Base-by-base conservation (phyloP, 805 yeast genomes). In the Blastobotrys peoriensis region DNA sequence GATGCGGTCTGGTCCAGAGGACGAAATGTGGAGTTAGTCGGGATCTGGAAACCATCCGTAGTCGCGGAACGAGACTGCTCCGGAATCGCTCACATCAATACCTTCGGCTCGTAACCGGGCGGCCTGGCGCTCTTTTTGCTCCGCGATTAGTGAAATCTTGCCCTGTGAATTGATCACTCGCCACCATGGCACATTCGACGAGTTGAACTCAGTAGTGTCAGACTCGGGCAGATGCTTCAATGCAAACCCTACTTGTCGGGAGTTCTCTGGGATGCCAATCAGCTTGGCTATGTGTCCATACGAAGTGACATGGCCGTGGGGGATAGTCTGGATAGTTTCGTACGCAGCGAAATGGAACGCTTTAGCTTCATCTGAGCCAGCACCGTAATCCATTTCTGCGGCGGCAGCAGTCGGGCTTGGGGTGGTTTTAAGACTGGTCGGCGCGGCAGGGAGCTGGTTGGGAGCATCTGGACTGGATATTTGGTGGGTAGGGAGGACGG, bases 201-300 rank as follows among this genome's bases (percentile, higher is more conserved):
- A 41, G 43, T 64, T 62, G 51, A 62, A 63, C 27, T 52, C 54
- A 4, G 46, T 48, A 17, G 38, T 33, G 10, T 39, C 9, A 45
- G 46, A 4, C 4, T 47, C 50, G n/a, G 71, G 69, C 10, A 78
- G 66, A 38, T 74, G 66, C 60, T 84, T 85, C 47, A 85, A 64
- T 0, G 88, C 75, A 25, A 74, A 72, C 0, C 95, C 95, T 1
- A 84, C 93, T 48, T 78, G 87, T 4, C 95, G 67, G 1, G 93
- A 71, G 51, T 83, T 80, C 40, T 67, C 73, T 0, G 95, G 93
- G 40, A 72, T 67, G 23, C 71, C 73, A 0, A 82, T 67, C 6
- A 83, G 62, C 48, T 73, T 71, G 0, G 93, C 93, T 5, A 85
- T 76, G 57, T 83, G 89, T 2, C 79, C 88, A 53, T 85, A 85